phyloP scores from a whole-genome alignment of 352 stramenopile species.

The Pythium sukuiense region DNA sequence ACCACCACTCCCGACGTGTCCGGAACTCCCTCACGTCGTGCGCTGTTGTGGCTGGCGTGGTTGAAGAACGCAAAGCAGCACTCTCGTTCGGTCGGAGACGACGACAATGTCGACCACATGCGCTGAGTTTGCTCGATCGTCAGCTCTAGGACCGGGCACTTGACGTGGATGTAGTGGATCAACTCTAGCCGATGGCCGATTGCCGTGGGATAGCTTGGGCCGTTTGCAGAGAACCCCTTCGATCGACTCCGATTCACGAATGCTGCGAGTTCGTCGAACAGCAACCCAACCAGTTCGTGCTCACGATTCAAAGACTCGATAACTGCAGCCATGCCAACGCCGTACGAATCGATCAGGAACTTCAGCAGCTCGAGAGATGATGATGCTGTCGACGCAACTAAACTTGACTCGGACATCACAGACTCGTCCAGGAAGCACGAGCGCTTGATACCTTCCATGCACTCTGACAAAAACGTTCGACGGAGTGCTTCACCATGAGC shows the following conservation, averaged over 20 bases:
- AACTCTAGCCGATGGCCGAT: conserved; percentile 85
- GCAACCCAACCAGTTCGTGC: conserved; percentile 64
- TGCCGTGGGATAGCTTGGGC: conserved; percentile 55
- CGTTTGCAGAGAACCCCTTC: conserved; percentile 32
- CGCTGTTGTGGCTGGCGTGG: conserved; percentile 50
- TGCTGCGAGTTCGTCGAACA: conserved; percentile 85
- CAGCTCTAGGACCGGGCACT: conserved; percentile 74
- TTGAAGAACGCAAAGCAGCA: conserved; percentile 86
- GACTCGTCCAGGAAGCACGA: conserved; percentile 50
- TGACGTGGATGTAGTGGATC: conserved; percentile 86
- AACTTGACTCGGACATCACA: conserved; percentile 20
- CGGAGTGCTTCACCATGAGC: conserved; percentile 66
- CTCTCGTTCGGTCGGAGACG: conserved; percentile 68
- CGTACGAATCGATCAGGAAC: conserved; percentile 87
- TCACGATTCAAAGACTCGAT: conserved; percentile 76
- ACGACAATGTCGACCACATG: conserved; percentile 77
- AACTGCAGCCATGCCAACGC: conserved; percentile 59
- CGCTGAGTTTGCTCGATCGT: conserved; percentile 72
- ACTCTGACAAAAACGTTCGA: conserved; percentile 72
- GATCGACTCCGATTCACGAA: conserved; percentile 64
- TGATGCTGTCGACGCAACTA: conserved; percentile 44
- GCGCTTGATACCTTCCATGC: conserved; percentile 74
- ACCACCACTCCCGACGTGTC: conserved; percentile 18
- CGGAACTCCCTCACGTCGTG: background rate
- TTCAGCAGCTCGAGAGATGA: conserved; percentile 83